Base-by-base conservation (phyloP, 192 early-diverging fungal genomes). In the Backusella luteola region DNA sequence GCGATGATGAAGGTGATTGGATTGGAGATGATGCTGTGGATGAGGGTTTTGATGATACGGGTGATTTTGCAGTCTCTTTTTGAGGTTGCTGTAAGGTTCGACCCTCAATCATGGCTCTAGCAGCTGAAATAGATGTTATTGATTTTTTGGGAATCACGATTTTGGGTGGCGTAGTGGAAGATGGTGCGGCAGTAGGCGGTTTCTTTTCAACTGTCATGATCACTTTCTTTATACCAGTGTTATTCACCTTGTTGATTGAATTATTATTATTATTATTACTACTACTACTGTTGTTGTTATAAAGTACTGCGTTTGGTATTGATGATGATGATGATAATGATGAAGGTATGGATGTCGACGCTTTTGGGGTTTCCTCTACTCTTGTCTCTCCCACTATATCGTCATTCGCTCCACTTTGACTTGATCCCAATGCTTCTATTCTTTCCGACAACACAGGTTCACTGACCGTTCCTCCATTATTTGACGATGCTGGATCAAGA, bases 121-220 rank as follows among this genome's bases (percentile, higher is more conserved):
- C 56, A 63, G 56, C 56, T 63, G 56, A 63, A 26, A 63, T 63
- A 3, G 56, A 63, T 29, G 56, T 63, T 26, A 63, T 63, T 29
- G 56, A 63, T 14, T 4, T 23, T 29, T 29, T 63, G 8, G 56
- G 56, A 7, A 63, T 49, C 6, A 49, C 46, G 19, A 49, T 49
- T 49, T 49, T 49, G 15, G 46, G 46, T 49, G 46, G 15, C 15
- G 46, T n/a, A 6, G 46, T 63, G 7, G 49, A 53, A 19, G 19
- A 19, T n/a, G 46, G 15, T n/a, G 46, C 6, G 6, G 19, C 1
- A 29, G 23, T 63, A 4, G 21, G 9, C 0, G 23, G 21, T 1
- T 63, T 63, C 26, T 63, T 63, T 29, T 63, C 56, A 26, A 63
- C 56, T 63, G 56, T 63, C 23, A 63, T 63, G 12, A 63, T 63